phyloP scores from a whole-genome alignment of 2,329 filamentous ascomycete species.

The Blastomyces percursus region DNA sequence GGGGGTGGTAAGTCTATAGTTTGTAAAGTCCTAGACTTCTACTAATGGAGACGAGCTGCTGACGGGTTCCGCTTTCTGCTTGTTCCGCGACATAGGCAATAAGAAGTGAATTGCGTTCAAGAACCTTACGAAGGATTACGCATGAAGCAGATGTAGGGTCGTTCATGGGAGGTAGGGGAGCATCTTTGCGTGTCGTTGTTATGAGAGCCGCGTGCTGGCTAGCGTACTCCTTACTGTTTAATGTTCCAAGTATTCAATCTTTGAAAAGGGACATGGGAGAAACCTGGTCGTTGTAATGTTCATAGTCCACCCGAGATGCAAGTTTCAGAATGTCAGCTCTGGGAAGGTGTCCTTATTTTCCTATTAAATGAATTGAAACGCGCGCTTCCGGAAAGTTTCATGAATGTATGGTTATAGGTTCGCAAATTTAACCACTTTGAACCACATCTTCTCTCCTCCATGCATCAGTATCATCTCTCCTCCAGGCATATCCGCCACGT shows the following conservation, averaged over 20 bases:
- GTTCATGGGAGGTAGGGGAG: neutral
- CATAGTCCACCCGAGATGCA: neutral
- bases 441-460: neutral
- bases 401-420: neutral
- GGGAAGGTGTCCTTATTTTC: neutral
- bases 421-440: neutral
- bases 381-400: neutral
- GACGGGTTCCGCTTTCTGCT: neutral
- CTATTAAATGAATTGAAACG: neutral
- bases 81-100: neutral
- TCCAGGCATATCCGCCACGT: neutral
- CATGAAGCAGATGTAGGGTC: neutral
- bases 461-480: neutral
- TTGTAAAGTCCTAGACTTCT: neutral
- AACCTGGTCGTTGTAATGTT: neutral
- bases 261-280: neutral
- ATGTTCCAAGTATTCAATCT: neutral
- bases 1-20: slow-evolving; percentile 1
- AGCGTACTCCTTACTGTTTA: neutral
- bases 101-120: neutral
- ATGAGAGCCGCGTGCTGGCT: neutral
- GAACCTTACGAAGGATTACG: neutral
- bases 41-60: neutral
- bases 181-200: neutral
- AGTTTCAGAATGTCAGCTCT: neutral